These are phyloP conservation scores for Exophiala viscosa DNA, from an alignment of 2,329 filamentous ascomycete genomes.

Conservation along the genomic window DNA sequence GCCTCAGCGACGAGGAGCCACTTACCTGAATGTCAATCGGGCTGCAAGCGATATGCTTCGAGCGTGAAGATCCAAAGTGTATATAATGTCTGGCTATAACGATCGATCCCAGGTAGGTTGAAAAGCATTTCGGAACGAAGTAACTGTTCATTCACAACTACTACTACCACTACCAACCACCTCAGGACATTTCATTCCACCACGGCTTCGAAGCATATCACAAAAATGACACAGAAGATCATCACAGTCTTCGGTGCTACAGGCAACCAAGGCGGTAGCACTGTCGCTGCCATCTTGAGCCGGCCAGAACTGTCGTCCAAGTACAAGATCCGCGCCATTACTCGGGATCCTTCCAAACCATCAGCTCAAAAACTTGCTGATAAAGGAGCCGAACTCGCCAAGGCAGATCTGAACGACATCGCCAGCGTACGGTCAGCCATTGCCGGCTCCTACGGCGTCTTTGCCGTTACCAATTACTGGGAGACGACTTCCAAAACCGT, in stretches of 20 bases:
- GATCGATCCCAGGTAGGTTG: background rate
- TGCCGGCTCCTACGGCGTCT: slow-evolving; percentile 46
- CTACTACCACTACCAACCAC: too few species aligned
- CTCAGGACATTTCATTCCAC: background rate
- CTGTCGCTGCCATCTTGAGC: slow-evolving; percentile 45
- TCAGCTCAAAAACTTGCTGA: slow-evolving; percentile 30
- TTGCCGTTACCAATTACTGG: slow-evolving; percentile 47
- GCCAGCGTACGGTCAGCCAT: slow-evolving; percentile 42
- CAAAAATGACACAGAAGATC: slow-evolving; percentile 30
- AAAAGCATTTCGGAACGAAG: background rate
- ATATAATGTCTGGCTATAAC: too few species aligned
- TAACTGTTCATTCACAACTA: background rate
- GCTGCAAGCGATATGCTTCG: too few species aligned
- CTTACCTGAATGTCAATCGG: too few species aligned
- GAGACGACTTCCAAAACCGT: slow-evolving; percentile 39
- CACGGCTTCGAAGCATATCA: slow-evolving; percentile 7
- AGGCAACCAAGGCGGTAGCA: slow-evolving; percentile 50
- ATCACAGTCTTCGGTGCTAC: slow-evolving; percentile 52
- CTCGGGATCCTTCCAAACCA: slow-evolving; percentile 41
- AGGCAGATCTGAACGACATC: slow-evolving; percentile 39
- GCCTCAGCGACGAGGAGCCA: too few species aligned
- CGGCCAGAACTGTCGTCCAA: slow-evolving; percentile 44
- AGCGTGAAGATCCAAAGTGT: too few species aligned
- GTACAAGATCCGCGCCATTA: slow-evolving; percentile 51
- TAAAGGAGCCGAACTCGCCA: slow-evolving; percentile 34